Evolutionary conservation across 352 stramenopile genomes (phyloP).

Genomic region (Halophytophthora polymorphica): DNA sequence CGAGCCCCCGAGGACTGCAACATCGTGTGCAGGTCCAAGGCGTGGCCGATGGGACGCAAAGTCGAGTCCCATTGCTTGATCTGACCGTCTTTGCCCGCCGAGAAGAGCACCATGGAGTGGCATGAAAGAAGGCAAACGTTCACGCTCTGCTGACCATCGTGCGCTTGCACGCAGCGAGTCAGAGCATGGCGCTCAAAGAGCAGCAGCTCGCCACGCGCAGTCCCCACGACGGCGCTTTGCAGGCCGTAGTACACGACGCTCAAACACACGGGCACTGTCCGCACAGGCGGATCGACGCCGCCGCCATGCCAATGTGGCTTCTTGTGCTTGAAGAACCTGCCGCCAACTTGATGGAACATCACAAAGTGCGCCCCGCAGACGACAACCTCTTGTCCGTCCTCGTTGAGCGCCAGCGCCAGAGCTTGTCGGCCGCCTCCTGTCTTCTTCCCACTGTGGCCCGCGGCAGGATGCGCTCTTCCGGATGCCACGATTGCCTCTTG

Average conservation of each 20-base stretch:
- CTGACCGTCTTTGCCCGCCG: slow-evolving; percentile 66
- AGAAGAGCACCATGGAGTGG: slow-evolving; percentile 77
- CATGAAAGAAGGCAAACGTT: slow-evolving; percentile 58
- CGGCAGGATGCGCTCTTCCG: slow-evolving; percentile 34
- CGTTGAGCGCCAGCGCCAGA: slow-evolving; percentile 58
- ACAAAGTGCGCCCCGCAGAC: slow-evolving; percentile 62
- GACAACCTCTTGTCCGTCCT: slow-evolving; percentile 68
- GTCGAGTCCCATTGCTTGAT: slow-evolving; percentile 84
- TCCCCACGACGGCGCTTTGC: slow-evolving; percentile 60
- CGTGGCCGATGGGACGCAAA: slow-evolving; percentile 60
- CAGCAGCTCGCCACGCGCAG: slow-evolving; percentile 53
- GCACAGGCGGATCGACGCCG: slow-evolving; percentile 25
- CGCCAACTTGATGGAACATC: slow-evolving; percentile 54
- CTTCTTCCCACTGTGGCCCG: slow-evolving; percentile 7
- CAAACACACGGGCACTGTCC: slow-evolving; percentile 43
- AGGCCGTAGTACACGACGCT: slow-evolving; percentile 57
- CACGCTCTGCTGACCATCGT: slow-evolving; percentile 47
- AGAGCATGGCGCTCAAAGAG: slow-evolving; percentile 67
- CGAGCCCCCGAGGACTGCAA: slow-evolving; percentile 7
- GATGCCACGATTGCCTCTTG: slow-evolving; percentile 56
- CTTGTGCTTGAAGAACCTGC: slow-evolving; percentile 67
- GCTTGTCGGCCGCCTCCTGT: slow-evolving; percentile 26
- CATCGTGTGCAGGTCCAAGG: slow-evolving; percentile 52
- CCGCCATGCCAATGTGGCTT: slow-evolving; percentile 38
- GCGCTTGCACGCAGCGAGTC: slow-evolving; percentile 54